Conservation (phyloP, 331 rosid genomes). For the Spiraea crenata region DNA sequence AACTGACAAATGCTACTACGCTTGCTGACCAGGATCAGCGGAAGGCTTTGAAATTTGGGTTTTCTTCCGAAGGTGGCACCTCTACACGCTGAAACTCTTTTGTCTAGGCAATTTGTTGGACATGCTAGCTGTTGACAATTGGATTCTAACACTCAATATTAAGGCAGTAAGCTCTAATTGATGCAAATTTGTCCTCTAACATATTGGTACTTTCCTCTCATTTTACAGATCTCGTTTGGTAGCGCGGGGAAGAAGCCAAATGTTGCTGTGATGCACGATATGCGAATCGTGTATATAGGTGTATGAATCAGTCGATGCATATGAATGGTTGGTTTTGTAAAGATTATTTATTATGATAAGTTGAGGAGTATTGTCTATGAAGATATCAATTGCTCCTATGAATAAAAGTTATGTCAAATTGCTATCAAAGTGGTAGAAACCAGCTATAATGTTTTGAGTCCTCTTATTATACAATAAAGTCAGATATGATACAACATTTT, state of each 20-base stretch:
- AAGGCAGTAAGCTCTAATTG: neutral
- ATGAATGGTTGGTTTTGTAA: neutral
- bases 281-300: neutral
- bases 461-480: neutral
- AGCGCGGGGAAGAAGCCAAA: slow-evolving; percentile 61
- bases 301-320: neutral
- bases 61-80: slow-evolving; percentile 75
- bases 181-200: neutral
- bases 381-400: too few species aligned
- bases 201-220: neutral
- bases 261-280: slow-evolving; percentile 17
- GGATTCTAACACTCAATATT: neutral
- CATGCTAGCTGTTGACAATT: neutral
- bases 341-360: neutral
- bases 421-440: too few species aligned
- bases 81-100: slow-evolving; percentile 22
- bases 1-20: slow-evolving; percentile 55
- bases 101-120: neutral
- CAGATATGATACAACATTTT: neutral
- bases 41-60: slow-evolving; percentile 84
- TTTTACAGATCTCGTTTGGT: slow-evolving; percentile 43
- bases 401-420: too few species aligned
- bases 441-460: too few species aligned
- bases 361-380: neutral
- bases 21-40: slow-evolving; percentile 82